Evolutionary conservation across 2,329 filamentous ascomycete species (phyloP).

Genomic region (Ophiocordyceps camponoti-leonardi): DNA sequence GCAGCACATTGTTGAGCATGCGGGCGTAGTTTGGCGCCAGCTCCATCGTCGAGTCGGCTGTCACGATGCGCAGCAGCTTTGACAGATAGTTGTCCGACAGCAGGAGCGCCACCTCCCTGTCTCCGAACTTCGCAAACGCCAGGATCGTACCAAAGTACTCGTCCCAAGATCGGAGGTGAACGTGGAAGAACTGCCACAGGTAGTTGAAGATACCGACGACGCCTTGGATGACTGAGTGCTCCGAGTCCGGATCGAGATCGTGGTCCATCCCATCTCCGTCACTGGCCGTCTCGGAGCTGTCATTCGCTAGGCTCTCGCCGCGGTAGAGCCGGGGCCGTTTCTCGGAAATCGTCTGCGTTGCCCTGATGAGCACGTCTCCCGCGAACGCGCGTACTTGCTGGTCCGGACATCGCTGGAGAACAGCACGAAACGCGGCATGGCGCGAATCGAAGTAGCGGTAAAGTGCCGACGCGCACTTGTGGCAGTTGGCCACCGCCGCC

Average conservation of each 20-base stretch:
- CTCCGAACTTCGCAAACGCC: constrained; percentile 46
- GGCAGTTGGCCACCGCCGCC: constrained; percentile 28
- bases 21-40: constrained; percentile 36
- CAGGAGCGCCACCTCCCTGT: constrained; percentile 37
- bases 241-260: constrained; percentile 6
- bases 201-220: constrained; percentile 31
- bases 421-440: constrained; percentile 39
- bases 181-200: constrained; percentile 47
- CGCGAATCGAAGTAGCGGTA: constrained; percentile 43
- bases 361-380: constrained; percentile 31
- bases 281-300: constrained; percentile 1
- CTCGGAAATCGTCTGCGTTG: constrained; percentile 34
- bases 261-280: constrained; percentile 12
- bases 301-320: constrained; percentile 1
- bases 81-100: constrained; percentile 44
- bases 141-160: constrained; percentile 58
- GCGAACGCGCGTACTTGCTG: constrained; percentile 33
- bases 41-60: constrained; percentile 35
- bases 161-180: constrained; percentile 49
- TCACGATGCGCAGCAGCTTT: constrained; percentile 40
- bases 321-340: constrained; percentile 30
- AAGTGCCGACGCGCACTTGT: constrained; percentile 37
- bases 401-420: constrained; percentile 47
- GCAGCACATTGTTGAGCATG: constrained; percentile 33
- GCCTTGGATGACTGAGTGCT: constrained; percentile 10